Evolutionary conservation across 257 asterid species (phyloP).

Genomic region (Striga asiatica): DNA sequence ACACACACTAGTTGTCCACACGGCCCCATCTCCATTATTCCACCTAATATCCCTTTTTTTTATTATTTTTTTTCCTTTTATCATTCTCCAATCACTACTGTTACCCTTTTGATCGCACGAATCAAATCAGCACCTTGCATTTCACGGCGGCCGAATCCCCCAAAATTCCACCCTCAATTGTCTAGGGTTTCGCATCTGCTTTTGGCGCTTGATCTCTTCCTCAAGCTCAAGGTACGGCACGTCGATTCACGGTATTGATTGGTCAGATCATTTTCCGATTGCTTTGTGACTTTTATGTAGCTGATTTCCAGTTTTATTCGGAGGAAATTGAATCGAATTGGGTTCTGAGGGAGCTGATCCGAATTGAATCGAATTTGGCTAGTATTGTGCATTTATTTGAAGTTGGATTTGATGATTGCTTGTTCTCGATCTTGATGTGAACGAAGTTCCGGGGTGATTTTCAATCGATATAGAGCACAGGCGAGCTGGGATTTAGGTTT

Average conservation of each 20-base stretch:
- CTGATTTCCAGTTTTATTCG: too few species aligned
- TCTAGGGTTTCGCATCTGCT: slow-evolving; percentile 8
- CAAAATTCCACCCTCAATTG: not conserved
- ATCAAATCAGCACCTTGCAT: not conserved
- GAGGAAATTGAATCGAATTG: slow-evolving; percentile 10
- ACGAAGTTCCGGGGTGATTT: not conserved
- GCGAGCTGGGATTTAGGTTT: slow-evolving; percentile 5
- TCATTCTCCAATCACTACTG: too few species aligned
- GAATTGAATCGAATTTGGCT: slow-evolving; percentile 5
- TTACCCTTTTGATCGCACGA: not conserved
- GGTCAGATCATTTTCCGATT: not conserved
- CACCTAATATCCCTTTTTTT: not conserved
- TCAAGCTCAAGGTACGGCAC: slow-evolving; percentile 20
- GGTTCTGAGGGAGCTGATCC: not conserved
- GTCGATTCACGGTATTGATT: not conserved
- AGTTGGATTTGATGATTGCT: slow-evolving; percentile 31
- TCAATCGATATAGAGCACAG: not conserved
- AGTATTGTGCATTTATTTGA: slow-evolving; percentile 1
- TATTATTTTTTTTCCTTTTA: not conserved
- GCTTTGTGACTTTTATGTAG: slow-evolving; percentile 5
- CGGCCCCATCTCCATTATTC: slow-evolving; percentile 6
- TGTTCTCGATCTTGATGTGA: slow-evolving; percentile 46
- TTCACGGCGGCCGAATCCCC: not conserved
- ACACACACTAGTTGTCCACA: slow-evolving; percentile 11
- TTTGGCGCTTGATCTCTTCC: not conserved